A percentile compares a stretch with the other conserved stretches of the same genome.
These are phyloP conservation scores for Aschersonia sp. DNA, from an alignment of 2,329 filamentous ascomycete species.

Conservation along the genomic window DNA sequence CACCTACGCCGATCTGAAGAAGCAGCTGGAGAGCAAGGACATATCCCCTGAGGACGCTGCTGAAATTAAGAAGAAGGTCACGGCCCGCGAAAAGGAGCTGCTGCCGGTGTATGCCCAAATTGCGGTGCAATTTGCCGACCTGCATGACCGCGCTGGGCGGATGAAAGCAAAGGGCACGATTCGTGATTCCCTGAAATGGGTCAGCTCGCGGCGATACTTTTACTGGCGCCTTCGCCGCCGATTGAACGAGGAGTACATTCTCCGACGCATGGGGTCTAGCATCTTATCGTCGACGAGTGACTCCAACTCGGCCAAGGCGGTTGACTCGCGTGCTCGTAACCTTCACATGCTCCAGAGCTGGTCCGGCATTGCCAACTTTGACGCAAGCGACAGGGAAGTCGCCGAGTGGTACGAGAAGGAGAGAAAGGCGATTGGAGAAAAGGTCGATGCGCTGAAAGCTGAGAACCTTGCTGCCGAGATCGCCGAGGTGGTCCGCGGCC, in stretches of 20 bases:
- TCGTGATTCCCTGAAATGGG: conserved; percentile 70
- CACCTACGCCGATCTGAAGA: conserved; percentile 70
- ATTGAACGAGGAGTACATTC: conserved; percentile 92
- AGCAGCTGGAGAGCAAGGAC: conserved; percentile 47
- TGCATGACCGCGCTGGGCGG: conserved; percentile 90
- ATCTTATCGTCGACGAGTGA: conserved; percentile 15
- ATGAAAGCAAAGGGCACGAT: conserved; percentile 98
- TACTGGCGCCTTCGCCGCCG: conserved; percentile 98
- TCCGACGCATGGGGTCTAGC: conserved; percentile 64
- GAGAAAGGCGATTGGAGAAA: conserved; percentile 64
- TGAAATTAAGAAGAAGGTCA: conserved; percentile 72
- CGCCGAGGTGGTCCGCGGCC: conserved; percentile 26
- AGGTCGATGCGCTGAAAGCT: conserved; percentile 71
- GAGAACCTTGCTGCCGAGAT: conserved; percentile 44
- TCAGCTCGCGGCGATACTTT: conserved; percentile 88
- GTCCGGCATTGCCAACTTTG: conserved; percentile 65
- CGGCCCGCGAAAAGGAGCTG: conserved; percentile 70
- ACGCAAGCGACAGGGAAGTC: conserved; percentile 66
- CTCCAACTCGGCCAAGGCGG: conserved; percentile 24
- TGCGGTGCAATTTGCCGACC: conserved; percentile 89
- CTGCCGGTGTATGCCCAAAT: conserved; percentile 91
- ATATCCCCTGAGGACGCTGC: conserved; percentile 62
- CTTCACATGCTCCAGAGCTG: conserved; percentile 69
- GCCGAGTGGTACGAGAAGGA: conserved; percentile 96
- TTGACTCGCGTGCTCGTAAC: conserved; percentile 48